Evolutionary conservation across 1,284 basidiomycete species (phyloP).

Genomic region (Grifola frondosa): DNA sequence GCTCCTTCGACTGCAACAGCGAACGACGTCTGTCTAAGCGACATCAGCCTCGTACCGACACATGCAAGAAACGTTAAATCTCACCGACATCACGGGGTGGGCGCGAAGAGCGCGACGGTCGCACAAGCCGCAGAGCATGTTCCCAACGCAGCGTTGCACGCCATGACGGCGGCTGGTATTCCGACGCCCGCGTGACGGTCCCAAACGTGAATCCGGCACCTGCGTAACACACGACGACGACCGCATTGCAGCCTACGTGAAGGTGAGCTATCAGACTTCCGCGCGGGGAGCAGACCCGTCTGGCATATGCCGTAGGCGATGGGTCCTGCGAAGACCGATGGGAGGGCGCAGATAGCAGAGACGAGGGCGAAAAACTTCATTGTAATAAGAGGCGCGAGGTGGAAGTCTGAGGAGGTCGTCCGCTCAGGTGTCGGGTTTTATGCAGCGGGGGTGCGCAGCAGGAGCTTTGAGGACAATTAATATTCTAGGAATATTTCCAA

Average conservation of each 20-base stretch:
- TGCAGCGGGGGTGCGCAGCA: too few relatives aligned
- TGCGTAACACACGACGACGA: constrained; percentile 53
- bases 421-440: too few relatives aligned
- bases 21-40: too few relatives aligned
- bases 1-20: too few relatives aligned
- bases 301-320: constrained; percentile 49
- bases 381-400: too few relatives aligned
- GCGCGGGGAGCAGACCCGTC: too few relatives aligned
- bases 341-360: constrained; percentile 18
- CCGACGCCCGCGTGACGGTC: constrained; percentile 42
- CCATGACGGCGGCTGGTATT: constrained; percentile 46
- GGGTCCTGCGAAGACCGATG: constrained; percentile 35
- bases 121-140: constrained; percentile 33
- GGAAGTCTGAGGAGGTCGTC: too few relatives aligned
- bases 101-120: constrained; percentile 24
- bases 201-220: constrained; percentile 54
- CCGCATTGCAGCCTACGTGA: constrained; percentile 48
- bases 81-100: constrained; percentile 32
- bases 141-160: constrained; percentile 51
- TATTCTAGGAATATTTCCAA: too few relatives aligned
- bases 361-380: too few relatives aligned
- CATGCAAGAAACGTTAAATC: background rate
- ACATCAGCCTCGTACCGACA: background rate
- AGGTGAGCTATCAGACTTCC: background rate
- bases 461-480: too few relatives aligned